Conservation (phyloP, 2,329 filamentous ascomycete genomes). For the Monilinia aucupariae region DNA sequence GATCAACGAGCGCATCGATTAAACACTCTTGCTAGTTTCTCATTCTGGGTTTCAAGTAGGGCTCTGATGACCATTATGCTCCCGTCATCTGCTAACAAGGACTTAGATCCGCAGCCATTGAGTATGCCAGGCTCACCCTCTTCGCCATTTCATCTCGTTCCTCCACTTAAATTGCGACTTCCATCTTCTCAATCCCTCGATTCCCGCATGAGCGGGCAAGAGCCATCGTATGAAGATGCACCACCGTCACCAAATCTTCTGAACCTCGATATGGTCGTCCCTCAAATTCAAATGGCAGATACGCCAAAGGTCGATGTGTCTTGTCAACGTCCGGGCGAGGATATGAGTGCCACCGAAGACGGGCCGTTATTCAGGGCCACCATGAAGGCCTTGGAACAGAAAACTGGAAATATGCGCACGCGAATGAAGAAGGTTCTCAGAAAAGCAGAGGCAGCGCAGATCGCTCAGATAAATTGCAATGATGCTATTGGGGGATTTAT, state of each 20-base stretch:
- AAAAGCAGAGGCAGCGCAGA: slow-evolving; percentile 81
- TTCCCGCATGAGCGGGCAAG: slow-evolving; percentile 70
- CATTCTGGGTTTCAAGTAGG: slow-evolving; percentile 87
- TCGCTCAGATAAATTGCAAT: slow-evolving; percentile 77
- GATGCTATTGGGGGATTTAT: slow-evolving; percentile 78
- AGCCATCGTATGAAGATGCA: slow-evolving; percentile 51
- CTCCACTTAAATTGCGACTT: slow-evolving; percentile 71
- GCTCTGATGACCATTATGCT: slow-evolving; percentile 14
- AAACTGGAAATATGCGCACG: slow-evolving; percentile 86
- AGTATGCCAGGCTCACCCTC: slow-evolving; percentile 62
- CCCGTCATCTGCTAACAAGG: slow-evolving; percentile 22
- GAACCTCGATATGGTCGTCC: slow-evolving; percentile 36
- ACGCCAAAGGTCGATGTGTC: slow-evolving; percentile 79
- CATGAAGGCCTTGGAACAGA: slow-evolving; percentile 93
- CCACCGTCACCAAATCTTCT: slow-evolving; percentile 48
- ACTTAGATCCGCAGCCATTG: slow-evolving; percentile 34
- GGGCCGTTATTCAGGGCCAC: slow-evolving; percentile 93
- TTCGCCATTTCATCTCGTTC: slow-evolving; percentile 65
- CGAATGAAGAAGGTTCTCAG: slow-evolving; percentile 97
- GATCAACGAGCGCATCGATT: slow-evolving; percentile 86
- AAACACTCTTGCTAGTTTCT: slow-evolving; percentile 84
- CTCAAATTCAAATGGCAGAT: slow-evolving; percentile 22
- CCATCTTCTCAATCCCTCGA: slow-evolving; percentile 85
- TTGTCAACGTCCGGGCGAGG: slow-evolving; percentile 78
- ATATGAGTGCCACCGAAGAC: slow-evolving; percentile 80